Evolutionary conservation across 2,329 filamentous ascomycete genomes (phyloP).

Genomic region (Pyrenochaeta sp.): DNA sequence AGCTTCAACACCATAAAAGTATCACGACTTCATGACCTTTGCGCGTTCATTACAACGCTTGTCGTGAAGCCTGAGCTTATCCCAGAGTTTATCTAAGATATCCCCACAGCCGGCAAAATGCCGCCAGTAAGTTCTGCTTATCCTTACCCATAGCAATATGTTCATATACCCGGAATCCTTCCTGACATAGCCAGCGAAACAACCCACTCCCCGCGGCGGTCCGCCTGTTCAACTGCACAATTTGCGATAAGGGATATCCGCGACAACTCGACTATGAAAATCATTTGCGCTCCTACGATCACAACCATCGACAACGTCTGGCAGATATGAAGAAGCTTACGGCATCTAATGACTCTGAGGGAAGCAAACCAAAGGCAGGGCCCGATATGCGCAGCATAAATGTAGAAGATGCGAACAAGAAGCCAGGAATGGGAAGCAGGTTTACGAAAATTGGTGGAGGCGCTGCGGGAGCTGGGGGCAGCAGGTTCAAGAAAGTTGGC

Average conservation of each 20-base stretch:
- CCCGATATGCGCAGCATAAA: slow-evolving; percentile 38
- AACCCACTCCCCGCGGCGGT: slow-evolving; percentile 54
- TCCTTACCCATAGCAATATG: slow-evolving; percentile 49
- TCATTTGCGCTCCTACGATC: slow-evolving; percentile 93
- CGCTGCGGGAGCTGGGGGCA: slow-evolving; percentile 27
- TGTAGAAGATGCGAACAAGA: slow-evolving; percentile 26
- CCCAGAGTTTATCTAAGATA: background rate
- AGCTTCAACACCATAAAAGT: slow-evolving; percentile 18
- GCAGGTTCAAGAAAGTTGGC: slow-evolving; percentile 77
- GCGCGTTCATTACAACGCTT: background rate
- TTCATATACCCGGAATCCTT: background rate
- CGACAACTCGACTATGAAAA: slow-evolving; percentile 97
- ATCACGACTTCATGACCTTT: slow-evolving; percentile 5
- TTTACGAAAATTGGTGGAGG: slow-evolving; percentile 40
- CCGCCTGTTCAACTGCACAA: slow-evolving; percentile 60
- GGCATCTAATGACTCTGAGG: slow-evolving; percentile 36
- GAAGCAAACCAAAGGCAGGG: slow-evolving; percentile 26
- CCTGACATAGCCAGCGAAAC: slow-evolving; percentile 46
- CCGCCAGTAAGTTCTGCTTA: slow-evolving; percentile 18
- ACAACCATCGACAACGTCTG: slow-evolving; percentile 78
- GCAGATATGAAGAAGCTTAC: slow-evolving; percentile 82
- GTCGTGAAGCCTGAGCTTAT: no score
- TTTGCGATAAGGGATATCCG: slow-evolving; percentile 92
- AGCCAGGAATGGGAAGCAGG: slow-evolving; percentile 22
- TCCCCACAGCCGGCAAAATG: slow-evolving; percentile 13